Evolutionary conservation across 2,329 filamentous ascomycete species (phyloP).

Genomic region (Didymella lethalis): DNA sequence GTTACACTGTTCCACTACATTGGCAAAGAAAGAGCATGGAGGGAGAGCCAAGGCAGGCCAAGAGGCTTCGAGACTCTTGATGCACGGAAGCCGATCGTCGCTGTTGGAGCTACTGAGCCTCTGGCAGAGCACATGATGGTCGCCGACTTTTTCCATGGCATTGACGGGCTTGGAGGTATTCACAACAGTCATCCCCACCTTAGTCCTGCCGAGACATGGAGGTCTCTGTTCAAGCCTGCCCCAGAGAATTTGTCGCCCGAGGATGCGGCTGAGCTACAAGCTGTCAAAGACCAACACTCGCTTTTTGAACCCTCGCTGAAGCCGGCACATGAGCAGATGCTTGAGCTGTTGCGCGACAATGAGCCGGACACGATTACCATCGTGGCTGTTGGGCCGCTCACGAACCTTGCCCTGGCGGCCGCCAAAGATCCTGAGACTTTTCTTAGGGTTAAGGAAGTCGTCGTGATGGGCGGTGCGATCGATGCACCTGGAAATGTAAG

Average conservation of each 20-base stretch:
- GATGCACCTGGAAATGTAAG: constrained; percentile 76
- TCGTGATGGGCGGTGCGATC: constrained; percentile 94
- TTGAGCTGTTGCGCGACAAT: constrained; percentile 83
- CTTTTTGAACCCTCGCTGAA: constrained; percentile 77
- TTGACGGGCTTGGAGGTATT: constrained; percentile 60
- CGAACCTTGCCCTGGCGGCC: constrained; percentile 90
- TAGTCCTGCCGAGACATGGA: constrained; percentile 58
- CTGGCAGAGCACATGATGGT: constrained; percentile 80
- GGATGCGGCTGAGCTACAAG: constrained; percentile 47
- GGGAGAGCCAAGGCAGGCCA: constrained; percentile 70
- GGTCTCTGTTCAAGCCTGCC: constrained; percentile 52
- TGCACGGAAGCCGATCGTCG: constrained; percentile 79
- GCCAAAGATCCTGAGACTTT: constrained; percentile 90
- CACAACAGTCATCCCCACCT: constrained; percentile 59
- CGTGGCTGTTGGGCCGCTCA: constrained; percentile 86
- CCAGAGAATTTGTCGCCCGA: constrained; percentile 42
- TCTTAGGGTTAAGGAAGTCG: constrained; percentile 84
- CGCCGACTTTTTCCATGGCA: constrained; percentile 73
- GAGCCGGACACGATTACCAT: constrained; percentile 87
- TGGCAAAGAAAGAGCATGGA: constrained; percentile 87
- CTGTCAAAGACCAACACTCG: constrained; percentile 52
- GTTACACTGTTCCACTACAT: constrained; percentile 91
- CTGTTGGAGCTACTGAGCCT: constrained; percentile 85
- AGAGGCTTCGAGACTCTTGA: constrained; percentile 77
- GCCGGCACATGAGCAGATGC: constrained; percentile 83